Evolutionary conservation across 306 rosid genomes (phyloP).

Genomic region (Trifolium repens): DNA sequence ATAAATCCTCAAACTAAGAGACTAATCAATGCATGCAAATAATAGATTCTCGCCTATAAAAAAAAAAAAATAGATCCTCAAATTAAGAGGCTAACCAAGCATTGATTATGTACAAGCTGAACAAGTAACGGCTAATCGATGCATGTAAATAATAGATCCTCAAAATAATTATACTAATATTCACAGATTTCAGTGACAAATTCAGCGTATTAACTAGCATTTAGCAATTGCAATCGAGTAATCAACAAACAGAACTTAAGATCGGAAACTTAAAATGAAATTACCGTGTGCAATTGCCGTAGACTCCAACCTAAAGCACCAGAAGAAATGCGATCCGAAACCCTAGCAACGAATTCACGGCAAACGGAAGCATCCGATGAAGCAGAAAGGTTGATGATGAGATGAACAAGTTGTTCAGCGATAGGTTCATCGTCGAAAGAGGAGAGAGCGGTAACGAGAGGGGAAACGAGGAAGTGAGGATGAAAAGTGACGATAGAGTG

Average conservation of each 20-base stretch:
- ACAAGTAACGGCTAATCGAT: not conserved
- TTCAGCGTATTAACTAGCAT: not conserved
- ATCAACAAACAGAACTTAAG: not conserved
- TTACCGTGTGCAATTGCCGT: conserved; percentile 72
- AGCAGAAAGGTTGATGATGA: conserved; percentile 55
- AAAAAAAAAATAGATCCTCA: too few relatives aligned
- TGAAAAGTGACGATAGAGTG: conserved; percentile 70
- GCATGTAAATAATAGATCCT: not conserved
- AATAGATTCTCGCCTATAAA: too few relatives aligned
- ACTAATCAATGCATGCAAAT: too few relatives aligned
- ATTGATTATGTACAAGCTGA: not conserved
- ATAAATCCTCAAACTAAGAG: not conserved
- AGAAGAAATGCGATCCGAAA: conserved; percentile 65
- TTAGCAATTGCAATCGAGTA: not conserved
- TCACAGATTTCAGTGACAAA: not conserved
- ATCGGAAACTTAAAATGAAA: not conserved
- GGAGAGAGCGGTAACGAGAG: conserved; percentile 69
- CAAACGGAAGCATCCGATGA: conserved; percentile 45
- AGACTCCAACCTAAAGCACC: conserved; percentile 73
- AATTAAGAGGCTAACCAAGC: too few relatives aligned
- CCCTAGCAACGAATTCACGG: conserved; percentile 56
- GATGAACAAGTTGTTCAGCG: conserved; percentile 61
- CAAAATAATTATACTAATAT: not conserved
- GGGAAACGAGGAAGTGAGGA: conserved; percentile 73
- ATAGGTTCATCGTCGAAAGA: conserved; percentile 71